phyloP scores from a whole-genome alignment of 352 stramenopile species.

The Globisporangium iwayamae region DNA sequence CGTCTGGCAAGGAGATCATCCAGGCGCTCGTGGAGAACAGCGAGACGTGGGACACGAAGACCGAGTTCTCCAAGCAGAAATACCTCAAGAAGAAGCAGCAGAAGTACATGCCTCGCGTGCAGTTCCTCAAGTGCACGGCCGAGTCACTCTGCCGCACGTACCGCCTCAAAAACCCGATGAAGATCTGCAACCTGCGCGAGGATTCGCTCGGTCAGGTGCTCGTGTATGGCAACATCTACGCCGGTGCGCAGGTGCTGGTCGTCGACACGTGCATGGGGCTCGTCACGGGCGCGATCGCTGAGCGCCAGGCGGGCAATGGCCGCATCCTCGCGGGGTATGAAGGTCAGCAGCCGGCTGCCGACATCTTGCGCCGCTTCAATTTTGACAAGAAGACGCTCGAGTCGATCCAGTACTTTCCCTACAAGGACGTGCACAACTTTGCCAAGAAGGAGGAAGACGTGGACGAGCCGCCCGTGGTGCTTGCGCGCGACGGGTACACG shows the following conservation, averaged over 20 bases:
- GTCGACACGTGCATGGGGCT: slow-evolving; percentile 93
- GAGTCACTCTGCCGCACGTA: slow-evolving; percentile 88
- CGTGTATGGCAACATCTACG: slow-evolving; percentile 90
- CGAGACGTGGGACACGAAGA: slow-evolving; percentile 93
- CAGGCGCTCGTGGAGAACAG: slow-evolving; percentile 93
- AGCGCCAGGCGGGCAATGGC: slow-evolving; percentile 69
- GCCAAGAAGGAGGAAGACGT: slow-evolving; percentile 53
- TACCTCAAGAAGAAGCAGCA: slow-evolving; percentile 96
- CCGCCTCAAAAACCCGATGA: slow-evolving; percentile 86
- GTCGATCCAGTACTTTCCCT: slow-evolving; percentile 74
- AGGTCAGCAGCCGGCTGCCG: slow-evolving; percentile 64
- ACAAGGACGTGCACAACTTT: slow-evolving; percentile 55
- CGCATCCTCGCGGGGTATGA: slow-evolving; percentile 72
- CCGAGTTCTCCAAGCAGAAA: slow-evolving; percentile 95
- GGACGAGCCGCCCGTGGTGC: slow-evolving; percentile 30
- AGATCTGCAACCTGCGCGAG: slow-evolving; percentile 89
- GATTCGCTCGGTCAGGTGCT: slow-evolving; percentile 94
- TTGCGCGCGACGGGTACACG: slow-evolving; percentile 48
- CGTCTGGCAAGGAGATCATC: slow-evolving; percentile 86
- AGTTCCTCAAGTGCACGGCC: slow-evolving; percentile 85
- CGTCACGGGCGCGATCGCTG: slow-evolving; percentile 85
- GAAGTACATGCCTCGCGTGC: slow-evolving; percentile 89
- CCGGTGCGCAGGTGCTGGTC: slow-evolving; percentile 86
- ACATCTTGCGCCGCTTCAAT: slow-evolving; percentile 85
- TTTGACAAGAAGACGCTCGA: slow-evolving; percentile 76